Percentiles rank a stretch among this genome's conserved stretches.
Evolutionary conservation across 306 rosid species (phyloP).

Genomic region (Ormosia semicastrata): DNA sequence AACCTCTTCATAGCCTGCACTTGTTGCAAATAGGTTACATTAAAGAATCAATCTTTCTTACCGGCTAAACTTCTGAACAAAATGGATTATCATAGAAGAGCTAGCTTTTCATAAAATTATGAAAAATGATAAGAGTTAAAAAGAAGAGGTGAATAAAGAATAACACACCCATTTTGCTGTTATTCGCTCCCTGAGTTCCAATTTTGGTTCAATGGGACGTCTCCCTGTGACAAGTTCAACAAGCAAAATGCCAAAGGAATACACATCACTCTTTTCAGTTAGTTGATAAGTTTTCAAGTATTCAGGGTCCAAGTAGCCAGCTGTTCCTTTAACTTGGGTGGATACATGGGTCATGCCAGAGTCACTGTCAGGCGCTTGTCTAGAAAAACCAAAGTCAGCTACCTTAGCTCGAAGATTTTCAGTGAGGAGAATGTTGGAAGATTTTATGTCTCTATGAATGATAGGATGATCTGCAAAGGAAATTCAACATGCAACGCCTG

Average conservation of each 20-base stretch:
- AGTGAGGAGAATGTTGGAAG: conserved; percentile 90
- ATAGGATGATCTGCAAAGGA: conserved; percentile 80
- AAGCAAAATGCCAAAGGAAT: conserved; percentile 88
- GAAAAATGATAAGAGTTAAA: background rate
- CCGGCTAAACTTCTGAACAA: background rate
- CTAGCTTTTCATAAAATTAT: background rate
- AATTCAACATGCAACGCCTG: background rate
- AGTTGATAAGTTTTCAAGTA: conserved; percentile 91
- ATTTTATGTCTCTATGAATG: conserved; percentile 93
- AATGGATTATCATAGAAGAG: background rate
- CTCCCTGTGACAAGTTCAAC: conserved; percentile 93
- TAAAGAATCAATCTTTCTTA: background rate
- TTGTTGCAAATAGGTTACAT: conserved; percentile 26
- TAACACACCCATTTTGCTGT: conserved; percentile 80
- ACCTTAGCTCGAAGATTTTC: conserved; percentile 88
- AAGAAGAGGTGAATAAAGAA: conserved; percentile 21
- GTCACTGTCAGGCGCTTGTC: conserved; percentile 82
- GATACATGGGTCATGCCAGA: conserved; percentile 91
- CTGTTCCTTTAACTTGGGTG: conserved; percentile 97
- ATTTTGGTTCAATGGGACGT: conserved; percentile 94
- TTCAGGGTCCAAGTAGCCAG: conserved; percentile 99
- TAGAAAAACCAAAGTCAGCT: conserved; percentile 96
- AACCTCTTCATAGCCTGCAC: conserved; percentile 92
- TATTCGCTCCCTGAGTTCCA: conserved; percentile 68
- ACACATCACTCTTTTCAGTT: conserved; percentile 96